Evolutionary conservation across 495 filamentous ascomycete genomes (phyloP), one percentile per base, ranked within the genome.

Genomic region (Pseudomonodictys pantanalensis): DNA sequence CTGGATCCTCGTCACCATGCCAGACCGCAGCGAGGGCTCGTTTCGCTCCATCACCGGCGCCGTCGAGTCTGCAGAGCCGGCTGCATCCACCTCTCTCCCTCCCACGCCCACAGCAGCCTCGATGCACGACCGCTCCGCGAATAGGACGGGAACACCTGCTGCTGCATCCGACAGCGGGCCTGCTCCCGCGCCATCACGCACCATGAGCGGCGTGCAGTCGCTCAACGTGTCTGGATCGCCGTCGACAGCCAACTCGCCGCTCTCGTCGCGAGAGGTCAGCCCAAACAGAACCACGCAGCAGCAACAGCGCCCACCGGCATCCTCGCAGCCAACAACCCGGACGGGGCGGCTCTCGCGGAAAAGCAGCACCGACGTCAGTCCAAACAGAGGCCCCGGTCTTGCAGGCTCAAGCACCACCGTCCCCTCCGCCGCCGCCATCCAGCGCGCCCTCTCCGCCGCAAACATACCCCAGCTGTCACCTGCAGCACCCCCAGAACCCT

Each of bases 321-420:
- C n/a, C n/a, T n/a, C n/a, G n/a, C n/a, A n/a, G n/a, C n/a, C n/a
- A n/a, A n/a, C 51, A n/a, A 28, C 66, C 22, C 62, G 68, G 65
- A 33, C 60, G 23, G 58, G 56, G 52, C 54, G 79, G 46, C 77
- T 81, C 59, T 86, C 88, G 48, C 82, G 87, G 64, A 90, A 89
- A 73, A 85, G 83, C 70, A 78, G 79, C 54, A 81, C 85, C 57
- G 89, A 92, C 52, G 73, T 78, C 33, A 91, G 85, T 63, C 89
- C 89, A 1, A 76, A 75, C 53, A 80, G 88, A 66, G 72, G 74
- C 18, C 68, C 76, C 57, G 79, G 74, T 68, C 74, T 69, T 33
- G 65, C 73, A 2, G 70, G 65, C 66, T 46, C 77, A 42, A 72
- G 71, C 67, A 73, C 75, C 60, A 73, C 74, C 25, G 73, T 77